A percentile compares a stretch with the other conserved stretches of the same genome.
Conservation (phyloP, 2,329 filamentous ascomycete genomes). For the Hortaea werneckii region DNA sequence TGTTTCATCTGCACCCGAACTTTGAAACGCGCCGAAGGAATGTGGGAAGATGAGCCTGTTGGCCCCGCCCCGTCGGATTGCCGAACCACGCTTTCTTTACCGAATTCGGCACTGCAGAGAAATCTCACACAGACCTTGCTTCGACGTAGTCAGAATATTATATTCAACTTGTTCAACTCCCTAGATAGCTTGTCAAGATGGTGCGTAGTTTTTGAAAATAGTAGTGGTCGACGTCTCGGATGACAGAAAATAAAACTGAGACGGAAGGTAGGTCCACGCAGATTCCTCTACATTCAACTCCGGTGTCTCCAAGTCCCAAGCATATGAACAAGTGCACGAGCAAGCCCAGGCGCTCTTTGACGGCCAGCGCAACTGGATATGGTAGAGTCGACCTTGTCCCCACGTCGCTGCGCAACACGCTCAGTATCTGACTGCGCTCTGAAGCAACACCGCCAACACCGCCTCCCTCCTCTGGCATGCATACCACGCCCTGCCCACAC, state of each 20-base stretch:
- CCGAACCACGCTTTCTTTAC: too few species aligned
- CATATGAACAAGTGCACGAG: constrained; percentile 62
- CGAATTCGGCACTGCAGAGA: too few species aligned
- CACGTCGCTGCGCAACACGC: background rate
- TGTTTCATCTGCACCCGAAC: too few species aligned
- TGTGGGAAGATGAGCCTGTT: too few species aligned
- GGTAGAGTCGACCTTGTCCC: background rate
- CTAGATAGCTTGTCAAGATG: too few species aligned
- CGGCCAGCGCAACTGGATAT: constrained; percentile 70
- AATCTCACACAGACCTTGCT: too few species aligned
- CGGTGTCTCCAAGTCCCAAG: constrained; percentile 59
- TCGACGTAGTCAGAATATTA: too few species aligned
- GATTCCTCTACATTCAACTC: constrained; percentile 64
- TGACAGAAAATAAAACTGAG: background rate
- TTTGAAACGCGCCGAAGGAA: too few species aligned
- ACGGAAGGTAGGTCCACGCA: constrained; percentile 52
- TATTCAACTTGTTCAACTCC: too few species aligned
- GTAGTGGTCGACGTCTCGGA: too few species aligned
- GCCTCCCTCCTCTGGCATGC: constrained; percentile 72
- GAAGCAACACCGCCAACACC: constrained; percentile 65
- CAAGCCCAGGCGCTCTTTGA: constrained; percentile 60
- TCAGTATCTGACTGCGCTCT: background rate
- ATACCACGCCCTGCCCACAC: constrained; percentile 59
- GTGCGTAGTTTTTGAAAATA: too few species aligned
- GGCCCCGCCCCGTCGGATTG: too few species aligned